Evolutionary conservation across 1,139 yeast genomes (phyloP).

Genomic region (Lizanozyma gosingica): DNA sequence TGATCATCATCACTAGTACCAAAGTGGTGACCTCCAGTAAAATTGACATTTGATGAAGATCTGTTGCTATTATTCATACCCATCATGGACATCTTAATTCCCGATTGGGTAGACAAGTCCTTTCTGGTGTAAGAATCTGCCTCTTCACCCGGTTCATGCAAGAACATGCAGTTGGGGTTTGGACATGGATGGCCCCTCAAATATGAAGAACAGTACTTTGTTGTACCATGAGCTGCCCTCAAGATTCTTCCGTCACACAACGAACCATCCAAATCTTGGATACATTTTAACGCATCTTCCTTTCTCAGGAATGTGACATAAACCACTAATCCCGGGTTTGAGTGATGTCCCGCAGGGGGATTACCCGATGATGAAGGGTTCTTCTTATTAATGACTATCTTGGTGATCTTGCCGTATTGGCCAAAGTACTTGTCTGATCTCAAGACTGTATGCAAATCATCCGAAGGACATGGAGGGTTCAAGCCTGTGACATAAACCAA

Average conservation of each 20-base stretch:
- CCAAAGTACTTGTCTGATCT: slow-evolving; percentile 94
- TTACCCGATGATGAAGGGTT: slow-evolving; percentile 26
- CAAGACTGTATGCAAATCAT: slow-evolving; percentile 76
- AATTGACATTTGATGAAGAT: slow-evolving; percentile 4
- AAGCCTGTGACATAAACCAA: slow-evolving; percentile 94
- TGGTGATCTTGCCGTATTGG: slow-evolving; percentile 92
- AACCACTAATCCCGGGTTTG: slow-evolving; percentile 80
- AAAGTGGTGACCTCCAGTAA: slow-evolving; percentile 4
- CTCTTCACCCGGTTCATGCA: slow-evolving; percentile 99
- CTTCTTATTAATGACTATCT: slow-evolving; percentile 86
- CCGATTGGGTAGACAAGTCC: slow-evolving; percentile 78
- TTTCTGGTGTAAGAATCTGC: slow-evolving; percentile 95
- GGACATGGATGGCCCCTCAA: slow-evolving; percentile 95
- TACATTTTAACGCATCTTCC: slow-evolving; percentile 92
- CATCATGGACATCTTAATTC: slow-evolving; percentile 50
- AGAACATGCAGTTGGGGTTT: slow-evolving; percentile 97
- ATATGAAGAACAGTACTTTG: slow-evolving; percentile 94
- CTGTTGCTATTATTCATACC: slow-evolving; percentile 15
- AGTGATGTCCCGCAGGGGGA: slow-evolving; percentile 30
- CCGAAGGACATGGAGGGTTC: slow-evolving; percentile 84
- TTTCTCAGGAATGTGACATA: slow-evolving; percentile 89
- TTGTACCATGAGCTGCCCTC: slow-evolving; percentile 96
- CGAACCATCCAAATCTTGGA: slow-evolving; percentile 90
- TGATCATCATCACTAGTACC: slow-evolving; percentile 5
- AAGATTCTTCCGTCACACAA: slow-evolving; percentile 80